A percentile compares a stretch with the other conserved stretches of the same genome.
phyloP scores from a whole-genome alignment of 176 grass and related monocot species.

The Juncus effusus region DNA sequence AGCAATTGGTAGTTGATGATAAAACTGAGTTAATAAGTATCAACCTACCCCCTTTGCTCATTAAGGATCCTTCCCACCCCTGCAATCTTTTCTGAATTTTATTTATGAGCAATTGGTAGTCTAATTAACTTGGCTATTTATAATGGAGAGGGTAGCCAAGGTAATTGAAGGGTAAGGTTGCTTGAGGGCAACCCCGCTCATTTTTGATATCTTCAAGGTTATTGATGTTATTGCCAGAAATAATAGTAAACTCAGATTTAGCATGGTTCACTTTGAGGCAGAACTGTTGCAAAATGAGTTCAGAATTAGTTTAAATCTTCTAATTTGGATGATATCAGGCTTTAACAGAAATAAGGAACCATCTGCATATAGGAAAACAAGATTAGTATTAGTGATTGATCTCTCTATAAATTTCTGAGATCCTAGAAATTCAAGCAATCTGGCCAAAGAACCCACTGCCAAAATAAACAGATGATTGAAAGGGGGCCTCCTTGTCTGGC shows the following conservation, averaged over 20 bases:
- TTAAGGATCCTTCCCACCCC: no score
- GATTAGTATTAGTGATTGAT: neutral
- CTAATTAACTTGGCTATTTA: neutral
- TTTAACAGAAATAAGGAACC: neutral
- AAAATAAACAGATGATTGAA: neutral
- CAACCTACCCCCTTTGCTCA: no score
- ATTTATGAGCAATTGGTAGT: neutral
- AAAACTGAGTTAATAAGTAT: no score
- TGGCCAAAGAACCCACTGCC: neutral
- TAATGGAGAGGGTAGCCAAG: neutral
- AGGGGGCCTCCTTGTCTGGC: neutral
- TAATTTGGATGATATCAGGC: neutral
- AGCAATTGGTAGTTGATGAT: neutral
- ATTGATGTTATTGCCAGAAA: neutral
- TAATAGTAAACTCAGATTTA: neutral
- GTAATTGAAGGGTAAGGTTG: neutral
- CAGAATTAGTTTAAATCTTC: neutral
- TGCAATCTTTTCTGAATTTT: neutral
- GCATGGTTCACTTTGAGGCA: neutral
- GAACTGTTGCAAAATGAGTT: neutral
- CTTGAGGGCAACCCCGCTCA: neutral
- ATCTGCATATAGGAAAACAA: neutral
- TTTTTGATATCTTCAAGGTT: neutral
- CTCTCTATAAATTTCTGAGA: neutral
- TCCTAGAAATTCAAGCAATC: neutral